Evolutionary conservation across 179 eudicot genomes (phyloP), one percentile per base, ranked within the genome.

Genomic region (Carnegiea gigantea): DNA sequence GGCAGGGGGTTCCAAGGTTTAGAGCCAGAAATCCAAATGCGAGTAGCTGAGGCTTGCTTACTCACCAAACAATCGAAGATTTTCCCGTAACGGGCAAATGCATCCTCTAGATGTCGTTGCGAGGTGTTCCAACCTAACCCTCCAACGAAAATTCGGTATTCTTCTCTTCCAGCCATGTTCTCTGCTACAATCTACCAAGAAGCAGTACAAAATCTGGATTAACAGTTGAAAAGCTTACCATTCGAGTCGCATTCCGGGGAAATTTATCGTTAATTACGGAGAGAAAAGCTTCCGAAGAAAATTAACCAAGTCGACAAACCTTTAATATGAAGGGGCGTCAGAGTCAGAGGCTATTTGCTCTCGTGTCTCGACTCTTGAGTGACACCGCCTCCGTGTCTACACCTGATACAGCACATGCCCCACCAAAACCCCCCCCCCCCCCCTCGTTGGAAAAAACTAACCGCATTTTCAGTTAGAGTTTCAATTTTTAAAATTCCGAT

Each of bases 101-200:
- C 88, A 21, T 78, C 85, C 78, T 89, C 82, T 26, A 89, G 79
- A 74, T 85, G 81, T n/a, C 91, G 77, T 77, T 89, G 89, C 3
- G 91, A 85, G 60, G 85, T 84, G 77, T 89, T 82, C 91, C 88
- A 87, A 73, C 85, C 88, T 77, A 89, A 80, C 23, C 91, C 91
- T 70, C 91, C 91, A 12, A 89, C 48, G 77, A 89, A 89, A 9
- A 89, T 84, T 30, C 91, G 89, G 54, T 87, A 83, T 21, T 87
- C 91, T 43, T 82, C 90, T 78, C 89, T 85, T 57, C 80, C 87
- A 46, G 86, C 88, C 90, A 86, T 88, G 71, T 53, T 70, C 18
- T 13, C 59, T 18, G 30, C 59, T 2, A 10, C 6, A 12, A 53
- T 53, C 12, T 18, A 53, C 11, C 17, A 53, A 53, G 59, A 53